phyloP scores from a whole-genome alignment of 2,329 filamentous ascomycete species.

The Ascochyta rabiei region DNA sequence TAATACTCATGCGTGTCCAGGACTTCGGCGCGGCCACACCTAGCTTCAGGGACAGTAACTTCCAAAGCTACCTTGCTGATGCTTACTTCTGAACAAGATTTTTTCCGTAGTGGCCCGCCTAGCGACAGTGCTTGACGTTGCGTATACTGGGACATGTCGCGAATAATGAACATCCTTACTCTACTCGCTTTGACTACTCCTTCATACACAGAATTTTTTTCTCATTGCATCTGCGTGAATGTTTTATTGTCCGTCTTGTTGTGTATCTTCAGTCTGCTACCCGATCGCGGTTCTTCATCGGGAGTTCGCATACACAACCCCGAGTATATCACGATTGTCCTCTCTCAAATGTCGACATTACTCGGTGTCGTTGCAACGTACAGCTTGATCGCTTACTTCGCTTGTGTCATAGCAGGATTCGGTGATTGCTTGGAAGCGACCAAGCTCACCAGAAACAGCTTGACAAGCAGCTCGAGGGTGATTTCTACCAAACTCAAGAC shows the following conservation, averaged over 20 bases:
- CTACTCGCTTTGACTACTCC: neutral
- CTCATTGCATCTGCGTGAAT: neutral
- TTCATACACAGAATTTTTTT: no score
- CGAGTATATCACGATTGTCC: no score
- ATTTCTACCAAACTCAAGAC: neutral
- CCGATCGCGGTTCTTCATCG: no score
- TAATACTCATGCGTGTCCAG: neutral
- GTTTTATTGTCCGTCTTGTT: neutral
- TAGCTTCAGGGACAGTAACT: conserved; percentile 56
- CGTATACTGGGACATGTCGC: no score
- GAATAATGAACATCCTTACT: neutral
- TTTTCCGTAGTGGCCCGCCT: neutral
- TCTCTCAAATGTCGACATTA: neutral
- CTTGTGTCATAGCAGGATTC: neutral
- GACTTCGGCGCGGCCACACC: conserved; percentile 56
- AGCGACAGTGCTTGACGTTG: neutral
- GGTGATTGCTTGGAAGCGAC: neutral
- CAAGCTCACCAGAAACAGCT: neutral
- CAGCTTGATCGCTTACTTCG: neutral
- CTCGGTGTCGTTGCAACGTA: neutral
- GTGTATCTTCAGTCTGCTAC: neutral
- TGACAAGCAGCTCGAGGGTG: neutral
- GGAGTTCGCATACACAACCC: no score
- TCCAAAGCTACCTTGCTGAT: conserved; percentile 52
- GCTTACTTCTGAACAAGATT: conserved; percentile 13